A percentile compares a stretch with the other conserved stretches of the same genome.
These are phyloP conservation scores for Epithemia pelagica DNA, from an alignment of 108 stramenopile species.

Conservation along the genomic window DNA sequence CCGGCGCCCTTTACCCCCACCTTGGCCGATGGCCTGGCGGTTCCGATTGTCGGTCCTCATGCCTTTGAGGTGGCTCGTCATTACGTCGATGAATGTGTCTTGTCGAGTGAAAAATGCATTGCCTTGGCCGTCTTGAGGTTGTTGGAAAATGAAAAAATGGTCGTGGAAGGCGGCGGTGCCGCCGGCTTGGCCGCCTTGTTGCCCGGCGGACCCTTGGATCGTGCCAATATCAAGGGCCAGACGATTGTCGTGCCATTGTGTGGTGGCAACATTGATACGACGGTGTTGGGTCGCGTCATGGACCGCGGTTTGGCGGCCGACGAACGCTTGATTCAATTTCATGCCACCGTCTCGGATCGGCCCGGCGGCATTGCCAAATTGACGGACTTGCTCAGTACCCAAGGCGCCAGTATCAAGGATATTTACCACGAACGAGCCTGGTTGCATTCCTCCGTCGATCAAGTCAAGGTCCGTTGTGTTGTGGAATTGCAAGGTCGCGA, in stretches of 20 bases:
- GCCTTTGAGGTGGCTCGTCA: constrained; percentile 85
- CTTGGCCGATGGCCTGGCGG: constrained; percentile 94
- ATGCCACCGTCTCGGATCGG: constrained; percentile 90
- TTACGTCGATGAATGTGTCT: constrained; percentile 88
- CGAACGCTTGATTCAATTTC: constrained; percentile 81
- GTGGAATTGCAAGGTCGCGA: constrained; percentile 79
- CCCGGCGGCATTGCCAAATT: constrained; percentile 88
- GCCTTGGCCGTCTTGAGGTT: constrained; percentile 88
- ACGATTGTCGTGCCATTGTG: constrained; percentile 94
- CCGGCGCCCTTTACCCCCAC: constrained; percentile 59
- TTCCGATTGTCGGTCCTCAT: constrained; percentile 86
- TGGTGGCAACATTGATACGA: constrained; percentile 97
- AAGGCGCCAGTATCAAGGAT: constrained; percentile 87
- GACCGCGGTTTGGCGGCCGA: constrained; percentile 96
- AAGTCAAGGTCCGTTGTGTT: constrained; percentile 88
- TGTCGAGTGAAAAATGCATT: constrained; percentile 77
- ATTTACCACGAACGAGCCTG: constrained; percentile 98
- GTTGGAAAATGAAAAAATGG: constrained; percentile 93
- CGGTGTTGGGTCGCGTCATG: constrained; percentile 85
- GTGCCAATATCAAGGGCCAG: constrained; percentile 78
- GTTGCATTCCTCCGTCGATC: constrained; percentile 84
- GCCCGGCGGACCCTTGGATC: constrained; percentile 83
- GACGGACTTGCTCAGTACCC: constrained; percentile 47
- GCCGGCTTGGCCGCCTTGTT: constrained; percentile 89
- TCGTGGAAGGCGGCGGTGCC: constrained; percentile 89